These are phyloP conservation scores for Ascoidea tarda DNA, from an alignment of 805 yeast species.

Conservation along the genomic window DNA sequence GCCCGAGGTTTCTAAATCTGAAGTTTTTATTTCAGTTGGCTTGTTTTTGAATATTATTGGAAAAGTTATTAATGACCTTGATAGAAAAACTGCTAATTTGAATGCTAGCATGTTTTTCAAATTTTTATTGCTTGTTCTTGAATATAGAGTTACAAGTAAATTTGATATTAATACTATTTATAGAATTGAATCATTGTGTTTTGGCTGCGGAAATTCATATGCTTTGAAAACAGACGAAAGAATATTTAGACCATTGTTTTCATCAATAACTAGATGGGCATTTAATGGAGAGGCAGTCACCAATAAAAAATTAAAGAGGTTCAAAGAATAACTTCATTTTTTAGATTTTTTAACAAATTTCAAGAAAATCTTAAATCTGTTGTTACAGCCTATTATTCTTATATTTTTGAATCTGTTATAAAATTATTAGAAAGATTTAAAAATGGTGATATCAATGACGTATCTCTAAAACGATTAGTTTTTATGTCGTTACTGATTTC, in stretches of 20 bases:
- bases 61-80: constrained; percentile 46
- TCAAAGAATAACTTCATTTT: constrained; percentile 59
- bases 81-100: constrained; percentile 61
- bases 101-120: constrained; percentile 56
- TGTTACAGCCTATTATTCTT: constrained; percentile 78
- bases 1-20: constrained; percentile 24
- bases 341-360: constrained; percentile 72
- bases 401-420: constrained; percentile 63
- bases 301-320: constrained; percentile 28
- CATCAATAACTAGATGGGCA: constrained; percentile 82
- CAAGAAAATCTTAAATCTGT: constrained; percentile 78
- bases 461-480: constrained; percentile 57
- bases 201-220: constrained; percentile 55
- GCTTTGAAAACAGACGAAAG: constrained; percentile 91
- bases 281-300: constrained; percentile 64
- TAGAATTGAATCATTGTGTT: constrained; percentile 68
- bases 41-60: constrained; percentile 58
- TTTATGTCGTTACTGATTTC: constrained; percentile 64
- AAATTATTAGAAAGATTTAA: constrained; percentile 37
- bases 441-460: constrained; percentile 26
- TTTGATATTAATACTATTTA: constrained; percentile 64
- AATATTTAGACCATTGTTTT: constrained; percentile 85
- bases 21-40: constrained; percentile 36
- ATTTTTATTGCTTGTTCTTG: constrained; percentile 58
- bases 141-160: constrained; percentile 41